phyloP scores from a whole-genome alignment of 768 basidiomycete species.

The Crucibulum laeve region DNA sequence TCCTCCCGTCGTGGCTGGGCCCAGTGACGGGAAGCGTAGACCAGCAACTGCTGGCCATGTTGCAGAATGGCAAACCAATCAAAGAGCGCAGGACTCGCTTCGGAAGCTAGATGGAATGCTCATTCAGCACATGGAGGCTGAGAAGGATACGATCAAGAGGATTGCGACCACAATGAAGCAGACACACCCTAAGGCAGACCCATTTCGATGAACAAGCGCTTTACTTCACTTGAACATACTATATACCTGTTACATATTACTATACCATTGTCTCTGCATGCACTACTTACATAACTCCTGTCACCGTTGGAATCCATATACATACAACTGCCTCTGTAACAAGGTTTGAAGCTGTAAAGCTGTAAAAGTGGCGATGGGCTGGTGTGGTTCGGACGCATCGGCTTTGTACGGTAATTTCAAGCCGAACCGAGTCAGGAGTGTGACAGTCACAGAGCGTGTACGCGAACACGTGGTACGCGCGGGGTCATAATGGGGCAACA shows the following conservation, averaged over 20 bases:
- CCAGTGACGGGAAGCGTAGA: constrained; percentile 6
- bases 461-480: constrained; percentile 1
- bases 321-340: too few relatives aligned
- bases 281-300: not conserved
- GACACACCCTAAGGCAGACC: constrained; percentile 10
- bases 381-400: too few relatives aligned
- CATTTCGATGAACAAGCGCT: not conserved
- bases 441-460: not conserved
- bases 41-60: constrained; percentile 27
- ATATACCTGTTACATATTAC: constrained; percentile 19
- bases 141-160: constrained; percentile 73
- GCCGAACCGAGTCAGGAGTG: too few relatives aligned
- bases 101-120: constrained; percentile 76
- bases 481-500: too few relatives aligned
- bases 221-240: constrained; percentile 1
- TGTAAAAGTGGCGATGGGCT: not conserved
- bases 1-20: constrained; percentile 14
- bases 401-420: too few relatives aligned
- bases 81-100: constrained; percentile 52
- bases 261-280: constrained; percentile 13
- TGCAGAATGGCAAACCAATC: constrained; percentile 26
- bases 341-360: not conserved
- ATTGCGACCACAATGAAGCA: constrained; percentile 52
- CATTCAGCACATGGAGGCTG: constrained; percentile 77
- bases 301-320: too few relatives aligned